Evolutionary conservation across 2,329 filamentous ascomycete species (phyloP).

Genomic region (Monilinia vaccinii-corymbosi): DNA sequence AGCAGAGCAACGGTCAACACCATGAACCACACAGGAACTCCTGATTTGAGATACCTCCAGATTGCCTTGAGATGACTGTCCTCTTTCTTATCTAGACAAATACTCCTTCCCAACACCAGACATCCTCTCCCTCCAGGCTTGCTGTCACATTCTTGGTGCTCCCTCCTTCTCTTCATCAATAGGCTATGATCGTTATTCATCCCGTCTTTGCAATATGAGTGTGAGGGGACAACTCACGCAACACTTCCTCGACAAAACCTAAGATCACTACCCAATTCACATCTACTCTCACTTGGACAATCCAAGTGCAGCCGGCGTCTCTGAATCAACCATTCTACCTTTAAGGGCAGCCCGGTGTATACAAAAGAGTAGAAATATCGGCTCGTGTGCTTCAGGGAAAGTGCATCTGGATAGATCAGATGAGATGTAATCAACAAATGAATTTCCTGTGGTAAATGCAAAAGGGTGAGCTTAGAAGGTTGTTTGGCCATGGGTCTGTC

Average conservation of each 20-base stretch:
- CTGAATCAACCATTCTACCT: slow-evolving; percentile 61
- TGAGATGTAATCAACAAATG: slow-evolving; percentile 51
- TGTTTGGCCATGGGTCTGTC: background rate
- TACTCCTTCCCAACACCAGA: slow-evolving; percentile 22
- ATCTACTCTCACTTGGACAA: slow-evolving; percentile 50
- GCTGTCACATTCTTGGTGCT: slow-evolving; percentile 50
- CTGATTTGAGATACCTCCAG: background rate
- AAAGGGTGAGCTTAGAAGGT: background rate
- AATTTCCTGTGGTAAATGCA: slow-evolving; percentile 52
- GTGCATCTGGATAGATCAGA: slow-evolving; percentile 61
- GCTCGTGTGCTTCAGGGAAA: slow-evolving; percentile 59
- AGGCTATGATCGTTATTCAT: slow-evolving; percentile 31
- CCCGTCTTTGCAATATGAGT: background rate
- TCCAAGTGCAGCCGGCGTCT: slow-evolving; percentile 54
- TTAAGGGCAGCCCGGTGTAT: slow-evolving; percentile 55
- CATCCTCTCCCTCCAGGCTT: slow-evolving; percentile 24
- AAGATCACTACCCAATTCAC: slow-evolving; percentile 50
- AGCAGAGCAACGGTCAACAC: background rate
- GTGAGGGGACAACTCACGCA: slow-evolving; percentile 35
- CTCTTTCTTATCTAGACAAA: background rate
- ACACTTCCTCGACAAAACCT: slow-evolving; percentile 53
- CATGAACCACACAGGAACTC: background rate
- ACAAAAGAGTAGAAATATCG: slow-evolving; percentile 55
- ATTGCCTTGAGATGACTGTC: background rate
- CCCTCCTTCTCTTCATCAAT: slow-evolving; percentile 48